Evolutionary conservation across 2,329 filamentous ascomycete species (phyloP).

Genomic region (Claviceps sp.): DNA sequence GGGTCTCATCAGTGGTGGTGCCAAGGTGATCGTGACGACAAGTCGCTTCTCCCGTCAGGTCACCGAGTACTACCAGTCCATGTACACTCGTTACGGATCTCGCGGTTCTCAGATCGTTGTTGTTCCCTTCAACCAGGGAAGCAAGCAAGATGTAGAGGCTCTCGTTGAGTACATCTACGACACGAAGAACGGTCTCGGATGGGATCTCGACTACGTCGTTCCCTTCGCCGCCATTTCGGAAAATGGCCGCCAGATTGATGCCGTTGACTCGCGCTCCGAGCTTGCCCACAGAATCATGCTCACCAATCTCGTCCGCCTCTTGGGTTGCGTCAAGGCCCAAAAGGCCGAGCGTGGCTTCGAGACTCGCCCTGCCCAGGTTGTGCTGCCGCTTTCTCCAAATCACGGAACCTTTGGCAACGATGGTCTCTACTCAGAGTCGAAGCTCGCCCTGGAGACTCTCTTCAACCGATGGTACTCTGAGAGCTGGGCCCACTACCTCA

Average conservation of each 20-base stretch:
- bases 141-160: slow-evolving; percentile 93
- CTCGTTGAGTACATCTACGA: slow-evolving; percentile 95
- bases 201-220: slow-evolving; percentile 93
- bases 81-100: slow-evolving; percentile 90
- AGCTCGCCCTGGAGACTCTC: slow-evolving; percentile 89
- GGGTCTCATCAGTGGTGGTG: slow-evolving; percentile 89
- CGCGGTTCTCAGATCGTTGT: slow-evolving; percentile 94
- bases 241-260: slow-evolving; percentile 94
- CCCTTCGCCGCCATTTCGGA: slow-evolving; percentile 97
- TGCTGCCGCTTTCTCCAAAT: slow-evolving; percentile 90
- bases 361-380: slow-evolving; percentile 91
- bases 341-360: slow-evolving; percentile 82
- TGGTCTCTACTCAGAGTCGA: slow-evolving; percentile 95
- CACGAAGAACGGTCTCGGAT: slow-evolving; percentile 86
- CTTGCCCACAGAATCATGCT: slow-evolving; percentile 98
- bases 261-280: slow-evolving; percentile 93
- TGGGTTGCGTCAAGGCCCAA: slow-evolving; percentile 81
- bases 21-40: slow-evolving; percentile 92
- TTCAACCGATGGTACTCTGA: slow-evolving; percentile 99
- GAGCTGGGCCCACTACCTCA: slow-evolving; percentile 94
- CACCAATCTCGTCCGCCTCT: slow-evolving; percentile 84
- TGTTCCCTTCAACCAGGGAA: slow-evolving; percentile 97
- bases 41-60: slow-evolving; percentile 94
- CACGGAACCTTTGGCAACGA: slow-evolving; percentile 98
- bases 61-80: slow-evolving; percentile 97